Percentiles rank a stretch among this genome's conserved stretches.
Conservation (phyloP, 352 stramenopile species). For the Hyaloperonospora brassicae region DNA sequence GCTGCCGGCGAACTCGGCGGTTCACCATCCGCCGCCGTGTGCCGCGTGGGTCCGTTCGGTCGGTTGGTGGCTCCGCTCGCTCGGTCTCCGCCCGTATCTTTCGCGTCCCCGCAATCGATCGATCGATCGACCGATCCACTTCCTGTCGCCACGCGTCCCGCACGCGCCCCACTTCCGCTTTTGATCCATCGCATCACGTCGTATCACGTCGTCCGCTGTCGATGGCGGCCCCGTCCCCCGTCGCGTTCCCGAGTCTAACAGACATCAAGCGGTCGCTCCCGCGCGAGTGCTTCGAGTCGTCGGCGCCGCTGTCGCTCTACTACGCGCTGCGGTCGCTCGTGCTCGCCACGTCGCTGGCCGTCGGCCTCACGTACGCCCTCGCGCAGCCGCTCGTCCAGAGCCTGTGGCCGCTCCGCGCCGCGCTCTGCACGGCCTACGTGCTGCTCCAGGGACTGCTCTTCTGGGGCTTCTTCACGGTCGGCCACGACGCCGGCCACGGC, state of each 20-base stretch:
- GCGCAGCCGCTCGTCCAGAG: conserved; percentile 34
- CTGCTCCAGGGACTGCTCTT: conserved; percentile 72
- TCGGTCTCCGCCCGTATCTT: too few species aligned
- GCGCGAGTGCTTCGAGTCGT: conserved; percentile 65
- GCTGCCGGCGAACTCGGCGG: conserved; percentile 6
- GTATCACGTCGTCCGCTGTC: conserved; percentile 1
- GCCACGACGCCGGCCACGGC: conserved; percentile 73
- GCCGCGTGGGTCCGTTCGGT: too few species aligned
- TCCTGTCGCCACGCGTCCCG: too few species aligned
- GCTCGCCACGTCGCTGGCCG: conserved; percentile 36
- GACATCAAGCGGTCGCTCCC: conserved; percentile 77
- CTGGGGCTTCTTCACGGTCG: conserved; percentile 80
- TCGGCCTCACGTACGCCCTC: conserved; percentile 37
- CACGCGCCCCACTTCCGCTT: too few species aligned
- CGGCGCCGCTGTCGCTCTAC: conserved; percentile 58
- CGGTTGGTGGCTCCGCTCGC: too few species aligned
- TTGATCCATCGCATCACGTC: too few species aligned
- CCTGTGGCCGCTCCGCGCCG: conserved; percentile 30
- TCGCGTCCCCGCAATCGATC: too few species aligned
- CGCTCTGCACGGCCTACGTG: conserved; percentile 48
- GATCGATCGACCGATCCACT: too few species aligned
- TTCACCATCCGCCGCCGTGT: conserved; percentile 22
- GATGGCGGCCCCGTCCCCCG: conserved; percentile 28
- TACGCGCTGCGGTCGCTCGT: conserved; percentile 53
- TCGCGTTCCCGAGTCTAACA: conserved; percentile 68